phyloP scores from a whole-genome alignment of 495 filamentous ascomycete genomes.

The Xylaria nigripes region DNA sequence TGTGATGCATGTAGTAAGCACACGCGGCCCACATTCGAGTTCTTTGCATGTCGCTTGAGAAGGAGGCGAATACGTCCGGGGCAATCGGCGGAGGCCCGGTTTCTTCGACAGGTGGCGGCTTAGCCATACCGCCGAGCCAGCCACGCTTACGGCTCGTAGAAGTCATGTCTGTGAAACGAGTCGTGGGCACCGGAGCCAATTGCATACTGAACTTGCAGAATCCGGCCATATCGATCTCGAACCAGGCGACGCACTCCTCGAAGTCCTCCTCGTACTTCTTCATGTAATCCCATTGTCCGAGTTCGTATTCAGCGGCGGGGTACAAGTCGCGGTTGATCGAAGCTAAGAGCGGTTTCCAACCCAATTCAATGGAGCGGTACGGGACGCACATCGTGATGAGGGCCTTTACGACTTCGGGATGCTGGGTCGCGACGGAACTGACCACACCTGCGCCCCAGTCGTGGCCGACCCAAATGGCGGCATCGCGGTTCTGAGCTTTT shows the following conservation, averaged over 20 bases:
- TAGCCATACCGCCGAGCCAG: neutral
- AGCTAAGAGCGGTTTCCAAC: neutral
- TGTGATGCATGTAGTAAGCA: neutral
- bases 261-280: conserved; percentile 1
- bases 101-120: neutral
- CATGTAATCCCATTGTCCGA: conserved; percentile 4
- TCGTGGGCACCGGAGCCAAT: neutral
- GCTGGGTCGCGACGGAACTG: neutral
- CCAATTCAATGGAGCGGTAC: neutral
- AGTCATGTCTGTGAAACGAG: neutral
- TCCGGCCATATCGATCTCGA: neutral
- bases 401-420: neutral
- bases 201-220: neutral
- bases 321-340: neutral
- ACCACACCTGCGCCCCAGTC: conserved; percentile 3
- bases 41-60: neutral
- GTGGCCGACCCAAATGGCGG: conserved; percentile 1
- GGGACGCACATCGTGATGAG: neutral
- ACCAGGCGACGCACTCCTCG: neutral
- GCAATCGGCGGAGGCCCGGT: neutral
- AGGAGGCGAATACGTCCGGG: neutral
- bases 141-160: neutral
- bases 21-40: neutral
- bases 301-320: neutral
- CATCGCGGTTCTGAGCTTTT: neutral